phyloP scores from a whole-genome alignment of 805 yeast species.

The Cyberlindnera japonica region DNA sequence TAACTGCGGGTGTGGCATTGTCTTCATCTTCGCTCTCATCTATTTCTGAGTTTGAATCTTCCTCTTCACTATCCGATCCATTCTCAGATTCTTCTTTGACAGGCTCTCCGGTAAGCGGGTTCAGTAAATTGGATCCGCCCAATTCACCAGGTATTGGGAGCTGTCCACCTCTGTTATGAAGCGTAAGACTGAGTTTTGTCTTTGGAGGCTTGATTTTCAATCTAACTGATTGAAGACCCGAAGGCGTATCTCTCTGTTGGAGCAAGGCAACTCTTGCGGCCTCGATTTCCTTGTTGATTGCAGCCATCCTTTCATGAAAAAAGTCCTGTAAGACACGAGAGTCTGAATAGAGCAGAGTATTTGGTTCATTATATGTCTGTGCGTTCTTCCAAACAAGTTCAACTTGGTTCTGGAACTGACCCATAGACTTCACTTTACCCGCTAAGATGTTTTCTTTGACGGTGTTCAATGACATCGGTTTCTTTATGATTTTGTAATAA shows the following conservation, averaged over 20 bases:
- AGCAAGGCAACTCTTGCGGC: constrained; percentile 11
- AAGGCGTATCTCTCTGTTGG: constrained; percentile 14
- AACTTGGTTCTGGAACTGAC: constrained; percentile 56
- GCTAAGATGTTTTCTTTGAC: constrained; percentile 50
- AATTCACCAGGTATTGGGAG: constrained; percentile 10
- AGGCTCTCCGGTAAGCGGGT: constrained; percentile 12
- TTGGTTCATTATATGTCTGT: constrained; percentile 68
- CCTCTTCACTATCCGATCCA: constrained; percentile 10
- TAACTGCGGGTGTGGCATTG: constrained; percentile 1
- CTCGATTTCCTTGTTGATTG: constrained; percentile 20
- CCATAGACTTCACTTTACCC: constrained; percentile 51
- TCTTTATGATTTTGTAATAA: constrained; percentile 65
- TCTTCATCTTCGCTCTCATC: constrained; percentile 6
- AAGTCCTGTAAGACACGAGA: constrained; percentile 55
- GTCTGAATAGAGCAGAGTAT: constrained; percentile 67
- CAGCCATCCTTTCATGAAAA: constrained; percentile 40
- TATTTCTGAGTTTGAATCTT: constrained; percentile 4
- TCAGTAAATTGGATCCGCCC: constrained; percentile 1
- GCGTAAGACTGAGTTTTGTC: constrained; percentile 13
- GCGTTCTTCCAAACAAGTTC: constrained; percentile 75
- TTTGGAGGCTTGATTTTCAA: constrained; percentile 18
- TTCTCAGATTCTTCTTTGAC: constrained; percentile 2
- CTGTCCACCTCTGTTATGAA: constrained; percentile 11
- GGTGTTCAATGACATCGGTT: constrained; percentile 69
- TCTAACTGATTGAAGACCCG: constrained; percentile 5